A percentile compares a stretch with the other conserved stretches of the same genome.
phyloP scores from a whole-genome alignment of 208 protist species.

The Wallacemonas sp. region DNA sequence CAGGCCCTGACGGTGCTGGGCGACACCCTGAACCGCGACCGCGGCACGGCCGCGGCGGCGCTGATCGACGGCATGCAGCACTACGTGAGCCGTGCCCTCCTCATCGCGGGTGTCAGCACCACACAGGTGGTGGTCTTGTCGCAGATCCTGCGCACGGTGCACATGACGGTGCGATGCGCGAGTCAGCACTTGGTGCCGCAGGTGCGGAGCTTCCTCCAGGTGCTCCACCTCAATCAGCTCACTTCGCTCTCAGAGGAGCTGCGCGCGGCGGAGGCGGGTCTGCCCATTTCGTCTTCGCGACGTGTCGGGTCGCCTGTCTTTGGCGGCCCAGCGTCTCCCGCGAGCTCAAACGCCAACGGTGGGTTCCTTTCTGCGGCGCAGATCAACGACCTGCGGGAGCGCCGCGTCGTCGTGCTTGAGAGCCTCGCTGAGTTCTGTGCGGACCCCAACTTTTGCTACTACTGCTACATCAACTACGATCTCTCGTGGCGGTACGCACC shows the following conservation, averaged over 20 bases:
- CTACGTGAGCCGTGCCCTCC: constrained; percentile 69
- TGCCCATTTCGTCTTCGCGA: not conserved
- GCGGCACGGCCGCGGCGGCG: constrained; percentile 7
- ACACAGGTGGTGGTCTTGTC: constrained; percentile 78
- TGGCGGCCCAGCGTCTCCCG: constrained; percentile 10
- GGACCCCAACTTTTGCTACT: constrained; percentile 59
- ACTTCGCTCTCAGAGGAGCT: constrained; percentile 53
- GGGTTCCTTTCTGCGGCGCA: constrained; percentile 30
- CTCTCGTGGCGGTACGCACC: constrained; percentile 73
- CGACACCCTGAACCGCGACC: constrained; percentile 35
- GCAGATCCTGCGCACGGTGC: constrained; percentile 80
- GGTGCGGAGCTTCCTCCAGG: constrained; percentile 77
- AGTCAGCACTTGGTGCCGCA: constrained; percentile 72
- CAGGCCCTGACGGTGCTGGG: constrained; percentile 31
- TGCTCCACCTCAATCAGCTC: constrained; percentile 80
- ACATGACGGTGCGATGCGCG: constrained; percentile 57
- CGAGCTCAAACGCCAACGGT: not conserved
- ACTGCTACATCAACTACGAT: constrained; percentile 88
- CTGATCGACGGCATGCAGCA: constrained; percentile 68
- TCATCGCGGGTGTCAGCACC: constrained; percentile 65
- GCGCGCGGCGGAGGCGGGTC: not conserved
- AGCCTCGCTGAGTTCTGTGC: constrained; percentile 85
- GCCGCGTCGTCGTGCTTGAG: constrained; percentile 82
- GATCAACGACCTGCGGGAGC: constrained; percentile 54
- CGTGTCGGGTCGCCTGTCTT: constrained; percentile 11